phyloP scores from a whole-genome alignment of 805 yeast genomes.

The Yamadazyma philogaea region DNA sequence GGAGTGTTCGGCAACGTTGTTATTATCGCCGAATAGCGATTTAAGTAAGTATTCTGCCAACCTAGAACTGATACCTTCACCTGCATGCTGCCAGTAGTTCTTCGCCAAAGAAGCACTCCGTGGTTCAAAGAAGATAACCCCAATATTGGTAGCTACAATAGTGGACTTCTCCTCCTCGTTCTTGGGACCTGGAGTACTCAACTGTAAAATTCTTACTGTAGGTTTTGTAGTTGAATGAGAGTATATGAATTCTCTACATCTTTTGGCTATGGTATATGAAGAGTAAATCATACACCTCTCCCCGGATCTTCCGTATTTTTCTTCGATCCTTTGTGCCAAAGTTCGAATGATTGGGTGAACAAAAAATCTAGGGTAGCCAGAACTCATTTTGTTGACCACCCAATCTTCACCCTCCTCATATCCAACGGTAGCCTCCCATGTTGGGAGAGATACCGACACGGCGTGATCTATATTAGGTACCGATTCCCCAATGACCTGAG shows the following conservation, averaged over 20 bases:
- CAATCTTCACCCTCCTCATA: conserved; percentile 87
- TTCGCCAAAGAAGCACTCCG: conserved; percentile 63
- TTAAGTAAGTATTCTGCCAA: conserved; percentile 79
- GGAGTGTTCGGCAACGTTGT: conserved; percentile 2
- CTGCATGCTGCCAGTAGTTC: conserved; percentile 95
- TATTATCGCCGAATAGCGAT: conserved; percentile 42
- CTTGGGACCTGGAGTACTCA: conserved; percentile 67
- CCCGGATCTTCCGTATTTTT: conserved; percentile 74
- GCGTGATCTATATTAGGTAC: conserved; percentile 93
- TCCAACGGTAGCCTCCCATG: conserved; percentile 91
- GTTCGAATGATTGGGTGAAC: conserved; percentile 62
- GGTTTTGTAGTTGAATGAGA: conserved; percentile 31
- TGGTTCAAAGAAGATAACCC: conserved; percentile 74
- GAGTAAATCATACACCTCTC: conserved; percentile 79
- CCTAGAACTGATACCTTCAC: conserved; percentile 93
- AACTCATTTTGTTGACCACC: conserved; percentile 71
- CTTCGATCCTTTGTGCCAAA: conserved; percentile 51
- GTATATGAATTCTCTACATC: conserved; percentile 78
- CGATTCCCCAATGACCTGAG: conserved; percentile 66
- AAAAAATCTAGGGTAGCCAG: conserved; percentile 89
- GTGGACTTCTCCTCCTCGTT: conserved; percentile 56
- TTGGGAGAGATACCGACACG: conserved; percentile 90
- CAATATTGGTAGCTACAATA: conserved; percentile 64
- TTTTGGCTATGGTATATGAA: conserved; percentile 70
- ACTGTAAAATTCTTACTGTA: conserved; percentile 61